Percentiles rank a stretch among this genome's conserved stretches.
Conservation (phyloP, 2,329 filamentous ascomycete genomes). For the Cercospora zeae-maydis region DNA sequence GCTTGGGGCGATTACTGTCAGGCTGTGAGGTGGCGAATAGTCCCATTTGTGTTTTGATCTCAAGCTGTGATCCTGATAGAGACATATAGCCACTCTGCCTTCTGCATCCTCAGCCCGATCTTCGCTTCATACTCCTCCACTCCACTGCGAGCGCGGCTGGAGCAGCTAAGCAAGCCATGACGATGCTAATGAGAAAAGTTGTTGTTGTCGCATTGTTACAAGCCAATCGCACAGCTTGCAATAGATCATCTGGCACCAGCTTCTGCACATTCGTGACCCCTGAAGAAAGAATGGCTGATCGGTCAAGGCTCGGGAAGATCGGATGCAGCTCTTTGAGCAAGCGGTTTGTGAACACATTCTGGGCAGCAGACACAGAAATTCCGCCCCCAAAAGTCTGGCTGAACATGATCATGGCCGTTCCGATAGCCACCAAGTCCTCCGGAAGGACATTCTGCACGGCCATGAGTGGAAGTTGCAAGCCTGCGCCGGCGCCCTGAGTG, state of each 20-base stretch:
- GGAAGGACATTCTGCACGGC: conserved; percentile 35
- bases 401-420: conserved; percentile 42
- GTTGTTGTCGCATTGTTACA: conserved; percentile 60
- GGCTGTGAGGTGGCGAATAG: background rate
- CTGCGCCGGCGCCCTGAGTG: conserved; percentile 40
- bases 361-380: conserved; percentile 41
- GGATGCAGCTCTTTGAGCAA: conserved; percentile 5
- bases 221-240: conserved; percentile 53
- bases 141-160: conserved; percentile 55
- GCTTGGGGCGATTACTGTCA: background rate
- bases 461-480: conserved; percentile 43
- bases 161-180: conserved; percentile 51
- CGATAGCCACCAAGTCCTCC: conserved; percentile 35
- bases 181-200: conserved; percentile 57
- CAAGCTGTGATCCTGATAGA: background rate
- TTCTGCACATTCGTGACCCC: conserved; percentile 58
- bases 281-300: conserved; percentile 35
- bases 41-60: background rate
- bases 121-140: conserved; percentile 60
- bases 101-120: background rate
- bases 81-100: background rate
- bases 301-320: conserved; percentile 4
- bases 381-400: conserved; percentile 43
- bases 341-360: conserved; percentile 42
- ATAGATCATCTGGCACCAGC: conserved; percentile 48